These are phyloP conservation scores for Plantago elongata DNA, from an alignment of 257 asterid species.

Conservation along the genomic window DNA sequence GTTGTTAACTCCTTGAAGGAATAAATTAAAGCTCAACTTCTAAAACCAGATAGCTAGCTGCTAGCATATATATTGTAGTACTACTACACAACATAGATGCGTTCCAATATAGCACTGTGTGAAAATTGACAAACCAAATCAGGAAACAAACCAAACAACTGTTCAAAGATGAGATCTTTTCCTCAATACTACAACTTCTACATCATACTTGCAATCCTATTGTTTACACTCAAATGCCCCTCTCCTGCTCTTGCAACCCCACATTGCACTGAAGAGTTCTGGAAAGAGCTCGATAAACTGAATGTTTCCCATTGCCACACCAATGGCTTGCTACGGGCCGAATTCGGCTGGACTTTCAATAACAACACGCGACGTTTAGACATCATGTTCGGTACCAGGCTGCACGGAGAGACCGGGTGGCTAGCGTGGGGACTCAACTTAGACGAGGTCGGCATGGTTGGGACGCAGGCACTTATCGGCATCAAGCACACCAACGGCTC, in stretches of 20 bases:
- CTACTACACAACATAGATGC: too few species aligned
- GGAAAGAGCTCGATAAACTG: slow-evolving; percentile 8
- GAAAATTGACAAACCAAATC: too few species aligned
- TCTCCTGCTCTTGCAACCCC: too few species aligned
- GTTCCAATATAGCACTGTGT: too few species aligned
- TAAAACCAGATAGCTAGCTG: not conserved
- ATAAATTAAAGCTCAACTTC: slow-evolving; percentile 1
- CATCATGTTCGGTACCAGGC: slow-evolving; percentile 40
- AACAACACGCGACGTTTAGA: slow-evolving; percentile 27
- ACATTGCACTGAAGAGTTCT: slow-evolving; percentile 31
- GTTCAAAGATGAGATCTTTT: too few species aligned
- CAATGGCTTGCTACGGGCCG: slow-evolving; percentile 26
- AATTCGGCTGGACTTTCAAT: slow-evolving; percentile 44
- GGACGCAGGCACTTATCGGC: slow-evolving; percentile 57
- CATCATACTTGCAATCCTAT: too few species aligned
- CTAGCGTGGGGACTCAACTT: slow-evolving; percentile 77
- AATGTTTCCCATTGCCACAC: slow-evolving; percentile 29
- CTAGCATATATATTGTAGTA: too few species aligned
- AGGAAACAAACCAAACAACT: too few species aligned
- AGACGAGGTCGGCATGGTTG: slow-evolving; percentile 37
- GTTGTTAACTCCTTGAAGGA: slow-evolving; percentile 13
- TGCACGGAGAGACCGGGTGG: slow-evolving; percentile 36
- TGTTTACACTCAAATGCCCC: too few species aligned
- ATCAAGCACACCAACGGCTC: slow-evolving; percentile 22
- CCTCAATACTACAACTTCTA: too few species aligned